Base-by-base conservation (phyloP, 129 eudicot genomes). In the Oenanthe sinensis region DNA sequence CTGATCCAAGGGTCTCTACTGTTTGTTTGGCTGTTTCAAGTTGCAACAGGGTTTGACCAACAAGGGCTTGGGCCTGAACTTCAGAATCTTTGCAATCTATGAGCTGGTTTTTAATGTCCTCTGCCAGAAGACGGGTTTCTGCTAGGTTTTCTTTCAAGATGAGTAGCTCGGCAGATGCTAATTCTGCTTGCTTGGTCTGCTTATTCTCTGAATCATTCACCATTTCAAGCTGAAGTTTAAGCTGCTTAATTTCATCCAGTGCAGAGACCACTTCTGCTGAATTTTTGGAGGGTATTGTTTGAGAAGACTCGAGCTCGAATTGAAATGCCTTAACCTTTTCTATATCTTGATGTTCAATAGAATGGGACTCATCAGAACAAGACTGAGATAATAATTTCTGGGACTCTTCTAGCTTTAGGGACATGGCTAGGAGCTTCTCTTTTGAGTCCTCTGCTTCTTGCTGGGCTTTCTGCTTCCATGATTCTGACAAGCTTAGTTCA, bases 401-500 rank as follows among this genome's bases (percentile, higher is more conserved):
- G 46, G 89, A 87, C 73, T 90, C 94, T 82, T 93, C 88, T 3
- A 86, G 88, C 85, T 83, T 84, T 52, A 72, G 58, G 45, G 89
- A 85, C 19, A 91, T 30, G 78, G 82, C 90, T 79, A 77, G 52
- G 55, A 89, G 85, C 82, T 89, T 89, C 73, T 82, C 81, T 84
- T 87, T 90, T 19, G 86, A 84, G 74, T 90, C 98, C 83, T 88
- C 90, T 11, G 91, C 93, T 60, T 93, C 96, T 84, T 77, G 58
- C 69, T 85, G 82, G 30, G 93, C 92, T 81, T 87, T 86, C 82
- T 86, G 83, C 84, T 89, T 93, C 79, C 86, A 85, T 82, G 87
- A 83, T 81, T 90, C 93, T 0, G 98, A 86, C 74, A 88, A 82
- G 54, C 68, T 77, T 54, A 93, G 81, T 77, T 88, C 90, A 79